These are phyloP conservation scores for Aegilops bicornis DNA, from an alignment of 176 grass and related monocot species.

Conservation along the genomic window DNA sequence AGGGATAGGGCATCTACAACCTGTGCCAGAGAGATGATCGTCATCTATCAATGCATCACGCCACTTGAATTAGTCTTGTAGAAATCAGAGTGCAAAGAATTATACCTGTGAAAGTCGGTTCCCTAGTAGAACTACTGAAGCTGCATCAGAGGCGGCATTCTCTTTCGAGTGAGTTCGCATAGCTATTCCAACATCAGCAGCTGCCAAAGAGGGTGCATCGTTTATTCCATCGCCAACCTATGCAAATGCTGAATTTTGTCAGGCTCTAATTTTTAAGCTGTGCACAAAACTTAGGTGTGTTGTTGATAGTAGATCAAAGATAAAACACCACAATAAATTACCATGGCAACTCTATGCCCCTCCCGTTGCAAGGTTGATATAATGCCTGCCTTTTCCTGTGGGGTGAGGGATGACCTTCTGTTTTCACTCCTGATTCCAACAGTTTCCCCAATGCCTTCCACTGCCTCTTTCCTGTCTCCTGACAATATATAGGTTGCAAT, in stretches of 20 bases:
- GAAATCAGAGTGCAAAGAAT: neutral
- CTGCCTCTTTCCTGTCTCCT: constrained; percentile 90
- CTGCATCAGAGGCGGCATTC: constrained; percentile 88
- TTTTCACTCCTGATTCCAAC: constrained; percentile 67
- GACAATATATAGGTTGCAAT: constrained; percentile 68
- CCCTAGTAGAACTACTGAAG: constrained; percentile 88
- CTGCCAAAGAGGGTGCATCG: constrained; percentile 87
- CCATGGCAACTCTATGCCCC: constrained; percentile 79
- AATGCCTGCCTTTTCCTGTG: constrained; percentile 78
- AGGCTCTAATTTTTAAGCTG: neutral
- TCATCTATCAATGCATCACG: neutral
- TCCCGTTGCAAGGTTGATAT: constrained; percentile 76
- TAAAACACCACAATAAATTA: constrained; percentile 34
- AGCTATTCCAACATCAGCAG: constrained; percentile 92
- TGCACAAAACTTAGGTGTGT: neutral
- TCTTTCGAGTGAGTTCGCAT: constrained; percentile 80
- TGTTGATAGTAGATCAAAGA: neutral
- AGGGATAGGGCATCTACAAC: constrained; percentile 75
- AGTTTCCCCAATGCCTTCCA: constrained; percentile 68
- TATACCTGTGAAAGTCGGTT: constrained; percentile 82
- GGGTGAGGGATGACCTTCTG: constrained; percentile 64
- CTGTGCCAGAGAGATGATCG: constrained; percentile 32
- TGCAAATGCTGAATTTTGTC: neutral
- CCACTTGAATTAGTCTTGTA: neutral
- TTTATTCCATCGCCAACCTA: constrained; percentile 97